Evolutionary conservation across 768 basidiomycete genomes (phyloP).

Genomic region (Solioccasus polychromus): DNA sequence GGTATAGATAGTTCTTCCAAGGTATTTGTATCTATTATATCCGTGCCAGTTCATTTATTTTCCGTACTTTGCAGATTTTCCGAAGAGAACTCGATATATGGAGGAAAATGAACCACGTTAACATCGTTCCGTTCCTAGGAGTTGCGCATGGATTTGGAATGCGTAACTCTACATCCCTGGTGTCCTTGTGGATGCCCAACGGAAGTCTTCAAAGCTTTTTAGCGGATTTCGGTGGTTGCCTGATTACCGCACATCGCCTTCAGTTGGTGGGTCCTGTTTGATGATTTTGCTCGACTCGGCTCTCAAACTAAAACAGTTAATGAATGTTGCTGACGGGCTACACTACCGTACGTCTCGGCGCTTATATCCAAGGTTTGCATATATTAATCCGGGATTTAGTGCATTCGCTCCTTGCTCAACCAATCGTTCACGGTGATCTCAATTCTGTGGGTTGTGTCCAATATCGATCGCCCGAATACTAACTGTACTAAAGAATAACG

Average conservation of each 20-base stretch:
- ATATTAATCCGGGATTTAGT: background rate
- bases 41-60: background rate
- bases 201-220: background rate
- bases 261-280: background rate
- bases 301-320: background rate
- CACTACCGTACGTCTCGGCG: background rate
- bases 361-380: background rate
- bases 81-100: background rate
- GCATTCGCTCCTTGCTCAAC: background rate
- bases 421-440: background rate
- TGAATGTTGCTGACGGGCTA: background rate
- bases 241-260: background rate
- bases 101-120: background rate
- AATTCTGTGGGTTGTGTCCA: background rate
- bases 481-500: background rate
- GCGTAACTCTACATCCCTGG: background rate
- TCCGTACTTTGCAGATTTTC: background rate
- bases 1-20: background rate
- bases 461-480: background rate
- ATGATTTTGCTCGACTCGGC: background rate
- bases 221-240: background rate
- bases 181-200: background rate
- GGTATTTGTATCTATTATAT: background rate
- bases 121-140: background rate
- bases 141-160: background rate